Base-by-base conservation (phyloP, 106 monocot species). In the Chionographis japonica region DNA sequence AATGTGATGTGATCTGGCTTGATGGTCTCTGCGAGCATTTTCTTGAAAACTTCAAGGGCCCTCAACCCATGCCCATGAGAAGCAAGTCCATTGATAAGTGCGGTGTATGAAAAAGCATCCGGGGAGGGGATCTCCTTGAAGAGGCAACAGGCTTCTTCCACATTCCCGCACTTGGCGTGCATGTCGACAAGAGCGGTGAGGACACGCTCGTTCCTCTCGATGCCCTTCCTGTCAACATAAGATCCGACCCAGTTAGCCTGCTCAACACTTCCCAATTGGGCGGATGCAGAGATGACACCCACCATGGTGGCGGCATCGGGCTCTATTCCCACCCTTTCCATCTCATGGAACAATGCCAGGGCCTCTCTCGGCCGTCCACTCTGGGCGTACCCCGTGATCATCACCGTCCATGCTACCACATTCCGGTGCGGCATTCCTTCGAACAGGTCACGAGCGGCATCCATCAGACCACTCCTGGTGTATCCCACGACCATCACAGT, bases 101-200 rank as follows among this genome's bases (percentile, higher is more conserved):
- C 85, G 17, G 84, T 79, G 54, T 82, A 89, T 14, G 85, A 70
- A 70, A 73, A 77, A 4, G 72, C 77, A 68, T 89, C 88, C 4
- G 65, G 69, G 35, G 40, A 56, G 12, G 73, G 40, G 12, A 79
- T 82, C 72, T 81, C 85, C 4, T 68, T 67, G 52, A 89, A 89
- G 17, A 70, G 17, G 37, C 49, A 15, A 17, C 71, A 52, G 0
- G 82, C 84, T 56, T 66, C 4, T 4, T 74, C 66, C 4, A 81
- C 70, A 66, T 89, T 79, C n/a, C 85, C 85, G 54, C 85, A 85
- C 70, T 89, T 89, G 8, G 85, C 73, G 14, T 89, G 76, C 79
- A 89, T 81, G 42, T 89, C 82, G 2, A 89, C 74, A 2, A 82
- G 70, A 1, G 88, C 75, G 53, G 81, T 89, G 64, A 85, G 81